Evolutionary conservation across 2,329 filamentous ascomycete species (phyloP).

Genomic region (Penicillium sp.): DNA sequence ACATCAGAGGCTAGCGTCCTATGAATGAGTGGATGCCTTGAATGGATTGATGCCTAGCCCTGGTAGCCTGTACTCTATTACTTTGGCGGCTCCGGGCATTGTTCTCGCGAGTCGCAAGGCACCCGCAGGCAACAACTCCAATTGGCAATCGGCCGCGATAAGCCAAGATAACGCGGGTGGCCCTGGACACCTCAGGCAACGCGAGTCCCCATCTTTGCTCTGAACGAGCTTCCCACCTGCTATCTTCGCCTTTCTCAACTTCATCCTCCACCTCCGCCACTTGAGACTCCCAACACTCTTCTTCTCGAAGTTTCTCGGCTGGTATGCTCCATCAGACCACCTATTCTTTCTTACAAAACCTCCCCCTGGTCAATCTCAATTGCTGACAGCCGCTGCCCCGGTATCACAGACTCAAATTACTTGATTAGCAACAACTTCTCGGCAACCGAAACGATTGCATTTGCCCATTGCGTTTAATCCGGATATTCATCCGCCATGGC

Average conservation of each 20-base stretch:
- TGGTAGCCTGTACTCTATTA: too few species aligned
- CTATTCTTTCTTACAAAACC: background rate
- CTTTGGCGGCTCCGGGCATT: background rate
- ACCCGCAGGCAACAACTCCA: background rate
- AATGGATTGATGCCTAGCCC: too few species aligned
- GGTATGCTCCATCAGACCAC: conserved; percentile 16
- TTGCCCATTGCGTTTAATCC: conserved; percentile 30
- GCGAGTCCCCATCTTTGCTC: conserved; percentile 16
- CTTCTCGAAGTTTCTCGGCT: conserved; percentile 8
- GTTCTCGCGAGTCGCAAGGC: background rate
- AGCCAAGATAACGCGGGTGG: background rate
- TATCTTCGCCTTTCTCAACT: conserved; percentile 17
- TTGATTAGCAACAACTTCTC: conserved; percentile 36
- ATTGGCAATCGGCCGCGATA: background rate
- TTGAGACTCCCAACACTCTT: conserved; percentile 3
- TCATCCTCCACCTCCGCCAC: conserved; percentile 14
- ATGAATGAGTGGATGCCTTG: too few species aligned
- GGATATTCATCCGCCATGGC: conserved; percentile 48
- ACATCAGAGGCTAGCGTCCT: too few species aligned
- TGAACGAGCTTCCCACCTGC: conserved; percentile 19
- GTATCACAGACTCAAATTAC: conserved; percentile 17
- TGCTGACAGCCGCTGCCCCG: conserved; percentile 12
- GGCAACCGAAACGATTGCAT: conserved; percentile 27
- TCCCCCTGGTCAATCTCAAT: conserved; percentile 9
- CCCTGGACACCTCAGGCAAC: conserved; percentile 22